These are phyloP conservation scores for Wickerhamomyces rabaulensis DNA, from an alignment of 805 yeast genomes.

Conservation along the genomic window DNA sequence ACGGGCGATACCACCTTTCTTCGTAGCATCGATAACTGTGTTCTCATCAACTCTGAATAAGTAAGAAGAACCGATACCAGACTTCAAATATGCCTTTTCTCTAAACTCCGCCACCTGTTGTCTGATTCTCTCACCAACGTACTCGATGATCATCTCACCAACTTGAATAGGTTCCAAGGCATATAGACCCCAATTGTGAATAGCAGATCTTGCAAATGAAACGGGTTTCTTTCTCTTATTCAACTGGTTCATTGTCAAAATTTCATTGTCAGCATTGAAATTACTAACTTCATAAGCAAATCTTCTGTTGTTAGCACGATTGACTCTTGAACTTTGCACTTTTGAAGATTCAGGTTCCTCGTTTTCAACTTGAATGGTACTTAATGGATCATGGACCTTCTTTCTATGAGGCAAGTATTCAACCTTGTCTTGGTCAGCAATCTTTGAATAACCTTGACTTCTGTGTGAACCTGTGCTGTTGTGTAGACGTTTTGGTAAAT, in stretches of 20 bases:
- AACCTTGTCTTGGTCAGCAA: slow-evolving; percentile 66
- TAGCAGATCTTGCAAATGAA: slow-evolving; percentile 94
- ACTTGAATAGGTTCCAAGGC: slow-evolving; percentile 96
- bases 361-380: slow-evolving; percentile 60
- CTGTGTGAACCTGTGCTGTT: slow-evolving; percentile 57
- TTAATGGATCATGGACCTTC: slow-evolving; percentile 60
- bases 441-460: slow-evolving; percentile 69
- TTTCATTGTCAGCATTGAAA: slow-evolving; percentile 77
- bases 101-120: slow-evolving; percentile 93
- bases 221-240: slow-evolving; percentile 91
- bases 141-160: slow-evolving; percentile 95
- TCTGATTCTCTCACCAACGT: slow-evolving; percentile 91
- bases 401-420: slow-evolving; percentile 82
- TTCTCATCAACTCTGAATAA: slow-evolving; percentile 89
- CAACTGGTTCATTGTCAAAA: slow-evolving; percentile 77
- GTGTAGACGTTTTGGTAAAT: slow-evolving; percentile 25
- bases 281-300: slow-evolving; percentile 87
- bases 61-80: slow-evolving; percentile 95
- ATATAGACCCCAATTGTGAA: slow-evolving; percentile 97
- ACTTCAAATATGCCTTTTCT: slow-evolving; percentile 76
- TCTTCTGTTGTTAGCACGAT: slow-evolving; percentile 81
- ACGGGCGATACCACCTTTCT: slow-evolving; percentile 94
- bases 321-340: slow-evolving; percentile 72
- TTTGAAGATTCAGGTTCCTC: slow-evolving; percentile 42
- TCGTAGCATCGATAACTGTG: slow-evolving; percentile 95